Evolutionary conservation across 345 rosid species (phyloP), one percentile per base, ranked within the genome.

Genomic region (Aquilaria malaccensis): DNA sequence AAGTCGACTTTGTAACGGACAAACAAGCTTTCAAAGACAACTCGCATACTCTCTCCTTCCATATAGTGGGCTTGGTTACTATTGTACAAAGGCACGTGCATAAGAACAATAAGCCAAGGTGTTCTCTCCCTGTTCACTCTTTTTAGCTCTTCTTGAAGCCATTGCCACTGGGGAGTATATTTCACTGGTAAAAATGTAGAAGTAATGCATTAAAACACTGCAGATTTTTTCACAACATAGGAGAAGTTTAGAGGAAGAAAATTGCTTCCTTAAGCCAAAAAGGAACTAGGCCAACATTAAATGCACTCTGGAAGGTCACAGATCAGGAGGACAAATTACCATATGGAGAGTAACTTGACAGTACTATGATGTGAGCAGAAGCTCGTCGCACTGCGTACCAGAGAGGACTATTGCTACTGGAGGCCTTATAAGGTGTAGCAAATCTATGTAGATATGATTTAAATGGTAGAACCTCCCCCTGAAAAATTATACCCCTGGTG

Each of bases 271-370:
- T 9, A 37, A 37, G 43, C 43, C 43, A 37, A 37, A 37, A 22
- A 2, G 0, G 43, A 37, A 37, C 43, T 37, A 4, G 43, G 43
- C 7, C 43, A 37, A 37, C 43, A 9, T 22, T 3, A 37, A 37
- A 5, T 37, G 43, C 43, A 37, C 7, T 9, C 43, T 32, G 43
- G 7, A 50, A 6, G 10, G 65, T 56, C 50, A 60, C 50, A 37
- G 58, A 46, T 43, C 13, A 51, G 45, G 7, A 29, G n/a, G 45
- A 43, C 55, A 73, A 68, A n/a, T 83, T 37, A 94, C 97, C 97
- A 66, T 81, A 90, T 45, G 99, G 80, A 55, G 99, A 94, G 81
- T 94, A 94, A 85, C 97, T 87, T 55, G 97, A 94, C 70, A 90
- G 81, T 70, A 86, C 91, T 63, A 94, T 88, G 62, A 94, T 83